Evolutionary conservation across 1,284 basidiomycete genomes (phyloP), one percentile per base, ranked within the genome.

Genomic region (Ustilago nuda): DNA sequence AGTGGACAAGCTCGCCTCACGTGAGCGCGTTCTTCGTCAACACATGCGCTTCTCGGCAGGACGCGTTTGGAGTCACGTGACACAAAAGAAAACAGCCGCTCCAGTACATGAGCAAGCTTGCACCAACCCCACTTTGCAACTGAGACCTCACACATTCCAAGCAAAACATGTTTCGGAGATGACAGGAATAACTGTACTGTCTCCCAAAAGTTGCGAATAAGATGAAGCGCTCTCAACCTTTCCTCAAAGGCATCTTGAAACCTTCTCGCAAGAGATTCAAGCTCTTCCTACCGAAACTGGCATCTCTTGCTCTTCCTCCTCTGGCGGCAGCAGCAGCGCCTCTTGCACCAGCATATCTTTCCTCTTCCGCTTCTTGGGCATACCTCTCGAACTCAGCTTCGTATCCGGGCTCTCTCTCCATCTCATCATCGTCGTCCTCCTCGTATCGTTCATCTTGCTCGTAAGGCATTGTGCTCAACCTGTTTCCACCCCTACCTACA

Each of bases 221-320:
- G 27, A 51, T 51, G 23, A 33, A 27, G 48, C 51, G 23, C 9
- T 19, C 19, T 50, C 27, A 50, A 17, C 48, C 27, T 19, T 56
- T 35, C 33, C 56, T 36, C 56, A 72, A 37, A 19, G 74, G 74
- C 62, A 69, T 69, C 37, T 52, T 59, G 54, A 77, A 62, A 3
- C 74, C 69, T 15, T 77, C 75, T 3, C 75, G 37, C 7, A 77
- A 43, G 51, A 77, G 11, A 37, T 77, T 77, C 27, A 77, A 46
- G 48, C 75, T 77, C 67, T 71, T 77, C 12, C 75, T 39, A 4
- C 75, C 75, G 35, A 77, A 77, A 46, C 75, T 73, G 13, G 61
- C 50, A 7, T 62, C 66, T n/a, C 65, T 65, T 4, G 45, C 62
- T 13, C 66, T 54, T 3, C 30, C 32, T 6, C 23, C 48, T 15